Evolutionary conservation across 2,329 filamentous ascomycete species (phyloP), one percentile per base, ranked within the genome.

Genomic region (Plectosphaerella sp.): DNA sequence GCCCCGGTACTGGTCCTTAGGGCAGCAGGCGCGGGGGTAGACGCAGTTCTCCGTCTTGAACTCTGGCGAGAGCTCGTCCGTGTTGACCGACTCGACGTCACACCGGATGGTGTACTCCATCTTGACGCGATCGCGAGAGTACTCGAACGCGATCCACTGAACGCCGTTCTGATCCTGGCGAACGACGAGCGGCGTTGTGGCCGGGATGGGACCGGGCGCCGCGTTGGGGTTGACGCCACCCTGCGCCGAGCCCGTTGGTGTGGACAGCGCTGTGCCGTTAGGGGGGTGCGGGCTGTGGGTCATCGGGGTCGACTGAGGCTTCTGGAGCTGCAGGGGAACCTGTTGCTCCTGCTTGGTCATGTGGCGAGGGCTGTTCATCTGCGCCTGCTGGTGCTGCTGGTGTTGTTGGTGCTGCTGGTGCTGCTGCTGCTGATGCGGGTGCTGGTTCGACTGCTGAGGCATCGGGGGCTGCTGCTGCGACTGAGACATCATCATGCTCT

Each of bases 91-190:
- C 73, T 97, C 94, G 18, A 97, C 94, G 62, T 97, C 94, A 68
- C 94, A 97, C 49, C 94, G 87, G 63, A 99, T 99, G 1, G 92
- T 97, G 73, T 99, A 99, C 71, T 97, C 92, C 91, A 97, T 96
- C 83, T 99, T 99, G 60, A 97, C 92, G 45, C 93, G 82, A 66
- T 99, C 93, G 55, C 93, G 85, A 11, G 93, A 97, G 68, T 99
- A 99, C 69, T 99, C 94, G 57, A 97, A 99, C 1, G 91, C 91
- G 64, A 97, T 97, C 94, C 94, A 97, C 70, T 97, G 94, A 7
- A 97, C 93, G 9, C 94, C 94, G 60, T 96, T 97, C 64, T 90
- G 88, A 63, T 97, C 94, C 70, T 97, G 93, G 59, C 92, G 80
- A 22, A 97, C 93, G 9, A 97, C 92, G 9, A 97, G 77, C 0